phyloP scores from a whole-genome alignment of 768 basidiomycete genomes.

The Kwoniella dejecticola region DNA sequence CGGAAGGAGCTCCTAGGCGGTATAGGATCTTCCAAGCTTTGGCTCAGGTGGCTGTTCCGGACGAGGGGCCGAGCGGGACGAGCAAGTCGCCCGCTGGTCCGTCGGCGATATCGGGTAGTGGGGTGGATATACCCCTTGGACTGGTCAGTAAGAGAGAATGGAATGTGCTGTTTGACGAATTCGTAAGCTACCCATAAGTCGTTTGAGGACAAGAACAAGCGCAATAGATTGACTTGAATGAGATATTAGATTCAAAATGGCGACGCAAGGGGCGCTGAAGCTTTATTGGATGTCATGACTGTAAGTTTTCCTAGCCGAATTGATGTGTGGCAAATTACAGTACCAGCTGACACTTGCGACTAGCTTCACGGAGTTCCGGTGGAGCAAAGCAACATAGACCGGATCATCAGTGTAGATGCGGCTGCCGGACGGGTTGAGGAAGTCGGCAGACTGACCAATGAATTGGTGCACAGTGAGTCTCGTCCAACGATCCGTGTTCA shows the following conservation, averaged over 20 bases:
- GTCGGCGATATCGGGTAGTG: neutral
- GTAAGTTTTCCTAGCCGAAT: constrained; percentile 41
- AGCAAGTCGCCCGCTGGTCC: constrained; percentile 7
- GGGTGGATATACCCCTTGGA: constrained; percentile 57
- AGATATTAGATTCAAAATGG: constrained; percentile 58
- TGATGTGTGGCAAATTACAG: neutral
- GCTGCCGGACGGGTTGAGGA: constrained; percentile 25
- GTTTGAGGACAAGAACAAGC: neutral
- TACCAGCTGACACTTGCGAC: constrained; percentile 56
- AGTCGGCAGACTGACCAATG: constrained; percentile 13
- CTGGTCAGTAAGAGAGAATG: constrained; percentile 63
- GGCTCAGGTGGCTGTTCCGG: constrained; percentile 3
- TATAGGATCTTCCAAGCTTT: neutral
- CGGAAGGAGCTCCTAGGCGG: constrained; percentile 2
- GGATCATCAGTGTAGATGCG: constrained; percentile 62
- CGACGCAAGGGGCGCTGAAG: constrained; percentile 62
- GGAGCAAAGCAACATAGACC: constrained; percentile 60
- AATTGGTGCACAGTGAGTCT: constrained; percentile 59
- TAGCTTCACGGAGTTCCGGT: constrained; percentile 53
- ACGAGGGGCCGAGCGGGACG: constrained; percentile 17
- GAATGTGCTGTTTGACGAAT: constrained; percentile 62
- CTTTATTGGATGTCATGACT: constrained; percentile 63
- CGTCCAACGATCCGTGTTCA: constrained; percentile 57
- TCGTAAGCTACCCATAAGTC: constrained; percentile 56
- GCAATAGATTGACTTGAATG: constrained; percentile 15